Base-by-base conservation (phyloP, 2,329 filamentous ascomycete species). In the Chalara sp. region DNA sequence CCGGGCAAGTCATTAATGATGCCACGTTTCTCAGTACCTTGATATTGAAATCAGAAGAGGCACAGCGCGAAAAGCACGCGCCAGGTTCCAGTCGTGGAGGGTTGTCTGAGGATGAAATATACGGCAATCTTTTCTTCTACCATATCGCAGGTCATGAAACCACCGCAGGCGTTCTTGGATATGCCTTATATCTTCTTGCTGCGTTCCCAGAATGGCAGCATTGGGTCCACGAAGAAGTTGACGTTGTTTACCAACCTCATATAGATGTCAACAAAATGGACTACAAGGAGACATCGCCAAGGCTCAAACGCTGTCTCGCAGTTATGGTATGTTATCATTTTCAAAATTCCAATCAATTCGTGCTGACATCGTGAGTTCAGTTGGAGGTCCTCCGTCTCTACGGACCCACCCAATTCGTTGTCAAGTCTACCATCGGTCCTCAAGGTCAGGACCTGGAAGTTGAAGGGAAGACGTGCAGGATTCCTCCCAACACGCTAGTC, bases 401-500 rank as follows among this genome's bases (percentile, higher is more conserved):
- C 12, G 73, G 74, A 5, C 76, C 78, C 0, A 72, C 80, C 32
- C 63, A 75, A 50, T 71, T 70, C 46, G 78, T 82, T 37, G 76
- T 78, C 6, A 83, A 83, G 61, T 61, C 49, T 32, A 70, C 65
- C 5, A n/a, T n/a, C n/a, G 49, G 46, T 1, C 7, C 49, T 12
- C 40, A 48, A 7, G 42, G 55, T 61, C 39, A 40, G 8, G 39
- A 28, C 6, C 48, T 58, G 12, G 50, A 2, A 6, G n/a, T 47
- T 10, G 43, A 51, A 21, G 54, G 48, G 6, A 33, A 40, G 13
- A 47, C 48, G n/a, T 35, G 53, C 11, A 50, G 29, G 3, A 43
- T 63, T 10, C 61, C 61, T 2, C 44, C 54, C 12, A 65, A 65
- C 32, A 67, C 66, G 5, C 65, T 69, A 47, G 65, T 81, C 31